Conservation (phyloP, 345 rosid genomes). For the Lumnitzera racemosa region DNA sequence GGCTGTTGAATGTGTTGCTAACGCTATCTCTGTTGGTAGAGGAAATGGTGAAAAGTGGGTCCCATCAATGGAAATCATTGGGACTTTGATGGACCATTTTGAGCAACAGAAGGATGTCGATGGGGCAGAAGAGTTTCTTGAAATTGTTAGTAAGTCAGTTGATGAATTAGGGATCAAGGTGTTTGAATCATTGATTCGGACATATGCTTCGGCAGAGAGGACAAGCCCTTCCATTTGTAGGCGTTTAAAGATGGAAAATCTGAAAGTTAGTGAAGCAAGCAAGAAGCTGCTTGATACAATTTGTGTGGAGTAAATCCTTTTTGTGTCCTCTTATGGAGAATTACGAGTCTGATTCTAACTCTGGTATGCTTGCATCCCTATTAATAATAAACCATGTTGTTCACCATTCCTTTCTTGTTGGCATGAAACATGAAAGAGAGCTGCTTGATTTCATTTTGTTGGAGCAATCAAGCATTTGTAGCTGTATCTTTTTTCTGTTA, state of each 20-base stretch:
- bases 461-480: no score
- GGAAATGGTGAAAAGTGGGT: conserved; percentile 75
- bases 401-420: no score
- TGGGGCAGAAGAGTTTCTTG: conserved; percentile 73
- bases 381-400: no score
- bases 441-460: no score
- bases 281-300: conserved; percentile 59
- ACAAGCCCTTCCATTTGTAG: conserved; percentile 50
- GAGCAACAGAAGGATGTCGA: conserved; percentile 69
- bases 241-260: conserved; percentile 77
- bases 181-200: conserved; percentile 75
- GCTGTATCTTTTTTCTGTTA: no score
- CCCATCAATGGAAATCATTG: conserved; percentile 51
- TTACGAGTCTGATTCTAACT: no score
- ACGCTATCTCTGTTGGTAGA: conserved; percentile 59
- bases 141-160: conserved; percentile 61
- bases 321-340: no score
- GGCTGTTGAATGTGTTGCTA: conserved; percentile 58
- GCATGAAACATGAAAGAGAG: no score
- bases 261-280: conserved; percentile 48
- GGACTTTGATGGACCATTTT: conserved; percentile 53
- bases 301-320: conserved; percentile 39
- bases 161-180: conserved; percentile 52
- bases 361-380: no score
- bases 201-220: conserved; percentile 81